Evolutionary conservation across 2,329 filamentous ascomycete genomes (phyloP).

Genomic region (Aspergillus floridensis): DNA sequence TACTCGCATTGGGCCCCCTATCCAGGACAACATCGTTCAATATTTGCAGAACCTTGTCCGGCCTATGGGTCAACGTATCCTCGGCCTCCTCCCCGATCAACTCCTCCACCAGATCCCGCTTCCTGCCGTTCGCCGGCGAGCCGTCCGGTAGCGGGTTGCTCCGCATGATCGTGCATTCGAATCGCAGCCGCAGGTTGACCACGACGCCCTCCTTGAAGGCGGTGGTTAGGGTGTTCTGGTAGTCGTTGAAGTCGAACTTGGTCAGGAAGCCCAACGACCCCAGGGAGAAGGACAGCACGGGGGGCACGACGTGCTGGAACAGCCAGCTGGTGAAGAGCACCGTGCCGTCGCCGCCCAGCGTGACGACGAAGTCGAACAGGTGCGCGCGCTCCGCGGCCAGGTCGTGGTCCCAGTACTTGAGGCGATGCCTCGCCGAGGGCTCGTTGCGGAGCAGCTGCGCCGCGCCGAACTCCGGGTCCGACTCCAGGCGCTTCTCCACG

Average conservation of each 20-base stretch:
- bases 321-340: conserved; percentile 95
- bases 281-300: conserved; percentile 84
- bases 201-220: conserved; percentile 82
- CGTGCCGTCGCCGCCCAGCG: conserved; percentile 91
- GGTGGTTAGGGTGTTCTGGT: conserved; percentile 64
- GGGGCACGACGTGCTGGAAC: conserved; percentile 92
- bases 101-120: conserved; percentile 79
- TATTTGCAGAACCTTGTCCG: conserved; percentile 82
- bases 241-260: conserved; percentile 87
- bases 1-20: conserved; percentile 86
- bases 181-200: conserved; percentile 80
- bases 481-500: conserved; percentile 72
- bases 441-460: conserved; percentile 65
- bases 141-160: conserved; percentile 37
- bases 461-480: conserved; percentile 71
- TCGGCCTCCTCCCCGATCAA: conserved; percentile 82
- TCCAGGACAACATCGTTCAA: conserved; percentile 97
- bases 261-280: conserved; percentile 93
- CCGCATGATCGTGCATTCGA: conserved; percentile 93
- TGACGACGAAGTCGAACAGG: conserved; percentile 89
- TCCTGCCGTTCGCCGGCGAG: conserved; percentile 30
- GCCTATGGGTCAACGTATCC: conserved; percentile 78
- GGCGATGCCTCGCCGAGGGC: conserved; percentile 53
- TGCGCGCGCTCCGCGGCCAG: conserved; percentile 77
- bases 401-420: conserved; percentile 80